Percentiles rank a stretch among this genome's conserved stretches.
phyloP scores from a whole-genome alignment of 2,329 filamentous ascomycete species.

The Ascochyta rabiei region DNA sequence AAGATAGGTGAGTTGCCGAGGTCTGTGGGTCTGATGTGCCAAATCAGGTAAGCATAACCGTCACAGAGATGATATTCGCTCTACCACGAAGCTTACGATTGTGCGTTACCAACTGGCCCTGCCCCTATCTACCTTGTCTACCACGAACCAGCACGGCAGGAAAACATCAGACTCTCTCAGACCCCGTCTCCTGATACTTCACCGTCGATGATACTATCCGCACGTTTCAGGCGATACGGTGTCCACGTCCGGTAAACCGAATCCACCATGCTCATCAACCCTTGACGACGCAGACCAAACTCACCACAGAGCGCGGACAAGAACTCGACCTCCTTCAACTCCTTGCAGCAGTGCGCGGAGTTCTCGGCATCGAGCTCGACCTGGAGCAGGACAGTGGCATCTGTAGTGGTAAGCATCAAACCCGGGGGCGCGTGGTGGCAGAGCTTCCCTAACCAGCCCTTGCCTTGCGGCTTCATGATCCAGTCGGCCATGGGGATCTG shows the following conservation, averaged over 20 bases:
- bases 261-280: background rate
- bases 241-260: slow-evolving; percentile 4
- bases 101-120: too few relatives aligned
- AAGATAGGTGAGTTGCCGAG: slow-evolving; percentile 35
- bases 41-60: background rate
- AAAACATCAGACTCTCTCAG: too few relatives aligned
- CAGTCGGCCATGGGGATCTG: slow-evolving; percentile 9
- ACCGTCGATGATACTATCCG: background rate
- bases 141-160: background rate
- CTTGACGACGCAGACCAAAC: background rate
- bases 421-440: background rate
- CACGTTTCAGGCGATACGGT: background rate
- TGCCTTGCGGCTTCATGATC: background rate
- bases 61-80: too few relatives aligned
- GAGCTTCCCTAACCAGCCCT: background rate
- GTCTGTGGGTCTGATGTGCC: slow-evolving; percentile 11
- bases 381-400: background rate
- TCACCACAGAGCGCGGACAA: background rate
- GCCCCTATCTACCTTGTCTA: background rate
- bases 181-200: background rate
- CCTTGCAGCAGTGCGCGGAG: background rate
- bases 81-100: too few relatives aligned
- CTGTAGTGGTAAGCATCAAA: background rate
- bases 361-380: background rate
- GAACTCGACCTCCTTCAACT: background rate